Evolutionary conservation across 805 yeast genomes (phyloP).

Genomic region (Metschnikowia picachoensis): DNA sequence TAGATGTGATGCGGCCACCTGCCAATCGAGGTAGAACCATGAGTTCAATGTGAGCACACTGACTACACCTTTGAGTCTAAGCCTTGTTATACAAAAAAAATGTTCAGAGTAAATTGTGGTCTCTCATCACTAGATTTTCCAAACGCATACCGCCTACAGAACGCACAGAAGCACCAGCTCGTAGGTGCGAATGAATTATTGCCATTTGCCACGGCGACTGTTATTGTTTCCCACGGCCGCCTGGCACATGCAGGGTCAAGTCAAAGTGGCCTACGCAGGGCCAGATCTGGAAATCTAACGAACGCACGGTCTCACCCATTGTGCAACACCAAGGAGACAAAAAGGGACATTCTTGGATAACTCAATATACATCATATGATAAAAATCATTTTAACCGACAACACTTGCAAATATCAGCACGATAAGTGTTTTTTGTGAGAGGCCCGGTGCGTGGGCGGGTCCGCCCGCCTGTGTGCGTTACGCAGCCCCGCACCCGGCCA

Average conservation of each 20-base stretch:
- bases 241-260: not conserved
- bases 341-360: not conserved
- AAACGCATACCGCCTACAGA: not conserved
- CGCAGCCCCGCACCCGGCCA: conserved; percentile 8
- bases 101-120: not conserved
- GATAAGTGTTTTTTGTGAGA: too few species aligned
- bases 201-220: conserved; percentile 7
- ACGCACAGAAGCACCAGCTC: conserved; percentile 3
- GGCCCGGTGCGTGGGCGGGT: not conserved
- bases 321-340: not conserved
- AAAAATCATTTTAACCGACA: too few species aligned
- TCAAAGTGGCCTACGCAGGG: not conserved
- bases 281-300: not conserved
- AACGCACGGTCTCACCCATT: not conserved
- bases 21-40: not conserved
- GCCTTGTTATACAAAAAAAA: not conserved
- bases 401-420: too few species aligned
- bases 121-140: not conserved
- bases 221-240: conserved; percentile 1
- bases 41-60: too few species aligned
- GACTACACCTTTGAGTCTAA: too few species aligned
- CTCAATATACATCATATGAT: too few species aligned
- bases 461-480: conserved; percentile 8
- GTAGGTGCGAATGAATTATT: not conserved
- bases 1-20: not conserved